These are phyloP conservation scores for Sanghuangporus baumii DNA, from an alignment of 1,284 basidiomycete genomes.

Conservation along the genomic window DNA sequence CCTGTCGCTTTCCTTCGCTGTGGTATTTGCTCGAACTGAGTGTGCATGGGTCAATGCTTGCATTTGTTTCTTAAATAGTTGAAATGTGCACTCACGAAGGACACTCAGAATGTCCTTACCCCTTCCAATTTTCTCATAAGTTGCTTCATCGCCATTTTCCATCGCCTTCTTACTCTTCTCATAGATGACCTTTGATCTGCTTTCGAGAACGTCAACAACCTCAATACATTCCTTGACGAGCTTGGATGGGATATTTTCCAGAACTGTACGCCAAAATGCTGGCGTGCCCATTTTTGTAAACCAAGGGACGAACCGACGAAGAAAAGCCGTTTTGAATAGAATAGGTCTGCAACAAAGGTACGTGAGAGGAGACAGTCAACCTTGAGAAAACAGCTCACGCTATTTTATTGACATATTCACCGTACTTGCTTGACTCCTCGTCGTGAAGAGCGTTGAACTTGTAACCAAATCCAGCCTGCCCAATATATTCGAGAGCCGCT, in stretches of 20 bases:
- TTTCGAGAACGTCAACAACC: constrained; percentile 26
- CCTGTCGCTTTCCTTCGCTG: constrained; percentile 1
- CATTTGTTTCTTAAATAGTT: too few species aligned
- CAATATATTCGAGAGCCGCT: constrained; percentile 31
- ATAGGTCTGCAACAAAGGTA: neutral
- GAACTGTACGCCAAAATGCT: neutral
- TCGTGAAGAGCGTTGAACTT: constrained; percentile 22
- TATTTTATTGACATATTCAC: constrained; percentile 26
- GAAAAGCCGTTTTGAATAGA: neutral
- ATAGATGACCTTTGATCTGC: constrained; percentile 12
- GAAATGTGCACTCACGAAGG: constrained; percentile 14
- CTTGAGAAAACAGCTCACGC: constrained; percentile 16
- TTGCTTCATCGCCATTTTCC: constrained; percentile 18
- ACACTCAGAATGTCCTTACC: constrained; percentile 26
- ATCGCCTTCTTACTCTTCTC: constrained; percentile 15
- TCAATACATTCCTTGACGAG: constrained; percentile 24
- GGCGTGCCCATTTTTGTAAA: constrained; percentile 18
- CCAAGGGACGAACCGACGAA: constrained; percentile 7
- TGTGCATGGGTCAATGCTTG: neutral
- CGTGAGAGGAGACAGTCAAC: neutral
- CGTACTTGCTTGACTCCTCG: constrained; percentile 26
- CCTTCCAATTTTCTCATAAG: constrained; percentile 18
- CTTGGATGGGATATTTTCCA: constrained; percentile 12
- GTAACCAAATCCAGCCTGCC: constrained; percentile 27
- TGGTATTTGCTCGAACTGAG: constrained; percentile 22